Percentiles rank a stretch among this genome's conserved stretches.
These are phyloP conservation scores for Neostapfia colusana DNA, from an alignment of 176 grass and related monocot species.

Conservation along the genomic window DNA sequence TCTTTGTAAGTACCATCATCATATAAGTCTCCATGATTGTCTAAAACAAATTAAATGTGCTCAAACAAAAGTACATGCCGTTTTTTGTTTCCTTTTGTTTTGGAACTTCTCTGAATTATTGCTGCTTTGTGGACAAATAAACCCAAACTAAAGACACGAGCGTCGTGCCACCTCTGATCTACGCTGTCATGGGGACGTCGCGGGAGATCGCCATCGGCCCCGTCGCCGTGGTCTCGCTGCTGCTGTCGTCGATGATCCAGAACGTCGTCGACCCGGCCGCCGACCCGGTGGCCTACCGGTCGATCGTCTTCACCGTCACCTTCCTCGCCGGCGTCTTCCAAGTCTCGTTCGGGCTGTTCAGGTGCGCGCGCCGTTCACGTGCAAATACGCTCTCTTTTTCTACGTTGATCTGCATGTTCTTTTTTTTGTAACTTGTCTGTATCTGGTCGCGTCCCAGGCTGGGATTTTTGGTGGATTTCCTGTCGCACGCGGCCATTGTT, in stretches of 20 bases:
- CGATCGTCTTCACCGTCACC: slow-evolving; percentile 79
- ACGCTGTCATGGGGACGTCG: slow-evolving; percentile 90
- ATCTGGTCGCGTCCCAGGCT: slow-evolving; percentile 44
- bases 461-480: slow-evolving; percentile 86
- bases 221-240: slow-evolving; percentile 91
- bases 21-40: slow-evolving; percentile 8
- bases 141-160: slow-evolving; percentile 62
- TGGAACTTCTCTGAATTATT: background rate
- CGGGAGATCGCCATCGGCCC: slow-evolving; percentile 86
- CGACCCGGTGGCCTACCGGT: slow-evolving; percentile 63
- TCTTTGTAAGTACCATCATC: slow-evolving; percentile 69
- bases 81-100: background rate
- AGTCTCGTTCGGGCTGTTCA: slow-evolving; percentile 81
- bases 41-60: background rate
- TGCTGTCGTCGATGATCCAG: slow-evolving; percentile 87
- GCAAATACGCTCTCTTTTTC: slow-evolving; percentile 12
- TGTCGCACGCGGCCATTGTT: slow-evolving; percentile 88
- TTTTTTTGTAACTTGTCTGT: background rate
- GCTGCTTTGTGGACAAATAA: background rate
- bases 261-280: slow-evolving; percentile 71
- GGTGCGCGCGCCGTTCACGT: slow-evolving; percentile 29
- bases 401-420: background rate
- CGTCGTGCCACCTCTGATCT: slow-evolving; percentile 83
- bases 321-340: slow-evolving; percentile 88
- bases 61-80: background rate